Base-by-base conservation (phyloP, 139 green algal species). In the Coelastrella sp. region DNA sequence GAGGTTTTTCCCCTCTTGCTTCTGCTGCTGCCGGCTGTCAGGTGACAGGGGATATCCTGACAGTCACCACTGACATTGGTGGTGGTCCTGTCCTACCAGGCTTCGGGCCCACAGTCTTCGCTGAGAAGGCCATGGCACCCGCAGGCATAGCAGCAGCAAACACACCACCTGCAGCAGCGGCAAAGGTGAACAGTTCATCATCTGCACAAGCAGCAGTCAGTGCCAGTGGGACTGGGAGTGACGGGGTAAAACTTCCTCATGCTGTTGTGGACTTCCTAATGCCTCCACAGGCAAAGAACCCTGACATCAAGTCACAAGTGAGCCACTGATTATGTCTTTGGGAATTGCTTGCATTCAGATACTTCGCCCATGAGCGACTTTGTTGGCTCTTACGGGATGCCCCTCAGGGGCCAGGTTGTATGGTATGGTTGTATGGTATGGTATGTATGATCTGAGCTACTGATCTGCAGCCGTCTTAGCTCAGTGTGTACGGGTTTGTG, bases 11-110 rank as follows among this genome's bases (percentile, higher is more conserved):
- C 35, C 35, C 35, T 49, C 35, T 49, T 49, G 35, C 35, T 49
- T 49, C 35, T 49, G 35, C 35, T 49, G 35, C 35, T 49, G 35
- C 35, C 35, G 15, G 14, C 8, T 57, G 8, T 17, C 90, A 94
- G 92, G 58, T 93, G 8, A 94, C 92, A 10, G 92, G 92, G 4
- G 92, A 94, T 61, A 24, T 93, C 6, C 75, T 94, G 63, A 86
- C 85, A 0, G 19, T 94, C 27, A 80, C 70, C 20, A 84, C 73
- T 20, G 63, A 12, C 24, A 78, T 90, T 72, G 89, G 93, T 72
- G 89, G 93, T 12, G 70, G 65, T 25, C n/a, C 60, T 20, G 24
- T 93, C 65, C 90, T 93, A 82, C 91, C 90, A 4, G 76, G 68
- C 70, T 88, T 72, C 10, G 60, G 75, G 63, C 79, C 63, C 58